phyloP scores from a whole-genome alignment of 345 rosid genomes.

The Microcos paniculata region DNA sequence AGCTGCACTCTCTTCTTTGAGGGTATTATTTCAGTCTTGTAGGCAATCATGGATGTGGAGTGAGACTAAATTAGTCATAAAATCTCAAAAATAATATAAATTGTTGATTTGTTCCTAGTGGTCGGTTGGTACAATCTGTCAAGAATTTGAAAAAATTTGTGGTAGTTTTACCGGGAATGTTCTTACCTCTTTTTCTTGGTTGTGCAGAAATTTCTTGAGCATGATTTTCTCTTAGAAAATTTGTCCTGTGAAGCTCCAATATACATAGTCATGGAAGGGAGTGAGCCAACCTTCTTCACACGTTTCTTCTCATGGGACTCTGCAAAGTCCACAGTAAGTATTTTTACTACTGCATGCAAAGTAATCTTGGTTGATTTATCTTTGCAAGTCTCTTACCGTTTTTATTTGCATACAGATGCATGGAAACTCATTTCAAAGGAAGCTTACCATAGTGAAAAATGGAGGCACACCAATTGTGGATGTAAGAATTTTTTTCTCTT shows the following conservation, averaged over 20 bases:
- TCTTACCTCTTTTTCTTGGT: constrained; percentile 12
- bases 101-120: neutral
- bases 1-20: neutral
- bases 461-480: constrained; percentile 66
- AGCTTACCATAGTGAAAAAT: constrained; percentile 71
- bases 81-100: neutral
- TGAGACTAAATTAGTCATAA: neutral
- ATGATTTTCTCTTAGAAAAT: constrained; percentile 74
- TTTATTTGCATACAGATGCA: constrained; percentile 63
- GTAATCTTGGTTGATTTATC: constrained; percentile 11
- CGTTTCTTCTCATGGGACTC: constrained; percentile 97
- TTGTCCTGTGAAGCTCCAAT: constrained; percentile 69
- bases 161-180: neutral
- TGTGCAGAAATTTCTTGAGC: constrained; percentile 77
- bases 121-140: neutral
- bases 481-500: constrained; percentile 47
- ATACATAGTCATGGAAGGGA: constrained; percentile 78
- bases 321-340: constrained; percentile 71
- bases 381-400: constrained; percentile 13
- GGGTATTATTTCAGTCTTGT: neutral
- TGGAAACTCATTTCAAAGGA: constrained; percentile 95
- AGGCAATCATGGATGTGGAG: neutral
- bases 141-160: neutral
- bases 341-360: constrained; percentile 9
- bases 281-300: constrained; percentile 91